These are phyloP conservation scores for Globisporangium iwayamae DNA, from an alignment of 352 stramenopile genomes.

Conservation along the genomic window DNA sequence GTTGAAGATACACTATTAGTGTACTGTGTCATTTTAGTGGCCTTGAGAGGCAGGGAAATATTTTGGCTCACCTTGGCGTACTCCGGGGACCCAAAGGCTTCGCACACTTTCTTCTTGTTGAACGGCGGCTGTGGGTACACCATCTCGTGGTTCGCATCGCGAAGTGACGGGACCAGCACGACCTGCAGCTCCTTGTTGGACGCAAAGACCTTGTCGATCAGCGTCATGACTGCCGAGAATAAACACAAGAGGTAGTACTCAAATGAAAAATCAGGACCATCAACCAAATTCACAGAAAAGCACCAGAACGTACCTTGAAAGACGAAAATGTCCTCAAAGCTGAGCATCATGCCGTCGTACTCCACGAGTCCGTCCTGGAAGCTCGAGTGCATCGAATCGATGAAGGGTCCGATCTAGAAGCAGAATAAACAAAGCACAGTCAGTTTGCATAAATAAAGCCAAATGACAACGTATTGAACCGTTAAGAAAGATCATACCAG, in stretches of 20 bases:
- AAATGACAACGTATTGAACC: neutral
- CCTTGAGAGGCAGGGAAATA: too few relatives aligned
- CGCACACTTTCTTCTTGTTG: slow-evolving; percentile 76
- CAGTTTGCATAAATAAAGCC: neutral
- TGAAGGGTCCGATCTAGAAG: slow-evolving; percentile 92
- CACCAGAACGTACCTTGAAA: slow-evolving; percentile 58
- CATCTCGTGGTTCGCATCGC: slow-evolving; percentile 94
- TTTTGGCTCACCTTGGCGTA: slow-evolving; percentile 38
- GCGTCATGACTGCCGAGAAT: slow-evolving; percentile 54
- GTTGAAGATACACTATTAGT: neutral
- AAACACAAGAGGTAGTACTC: neutral
- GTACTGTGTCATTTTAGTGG: neutral
- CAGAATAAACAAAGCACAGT: neutral
- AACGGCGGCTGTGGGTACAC: slow-evolving; percentile 95
- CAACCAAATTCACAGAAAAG: neutral
- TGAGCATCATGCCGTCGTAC: slow-evolving; percentile 78
- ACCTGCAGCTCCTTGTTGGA: slow-evolving; percentile 70
- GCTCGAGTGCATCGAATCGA: slow-evolving; percentile 90
- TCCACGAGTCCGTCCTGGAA: slow-evolving; percentile 81
- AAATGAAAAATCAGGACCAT: neutral
- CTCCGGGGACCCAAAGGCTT: slow-evolving; percentile 56
- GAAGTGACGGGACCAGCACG: slow-evolving; percentile 93
- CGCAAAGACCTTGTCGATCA: slow-evolving; percentile 61
- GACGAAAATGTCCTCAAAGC: slow-evolving; percentile 83
- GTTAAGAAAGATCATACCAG: slow-evolving; percentile 46